Base-by-base conservation (phyloP, 1,284 basidiomycete species). In the Irpex lacteus region DNA sequence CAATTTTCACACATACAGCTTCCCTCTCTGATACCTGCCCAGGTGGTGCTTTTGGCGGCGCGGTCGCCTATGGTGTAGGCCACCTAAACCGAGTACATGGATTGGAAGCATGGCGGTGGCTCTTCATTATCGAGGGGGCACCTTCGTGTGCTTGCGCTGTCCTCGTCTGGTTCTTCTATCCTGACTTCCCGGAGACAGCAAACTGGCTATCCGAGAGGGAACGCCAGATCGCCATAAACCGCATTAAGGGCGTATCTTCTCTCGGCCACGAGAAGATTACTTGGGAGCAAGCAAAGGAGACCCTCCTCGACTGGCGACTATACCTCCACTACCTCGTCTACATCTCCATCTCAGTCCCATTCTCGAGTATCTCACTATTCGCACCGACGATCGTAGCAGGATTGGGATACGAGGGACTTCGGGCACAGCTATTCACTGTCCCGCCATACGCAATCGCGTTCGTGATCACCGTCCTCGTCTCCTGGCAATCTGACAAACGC, bases 351-450 rank as follows among this genome's bases (percentile, higher is more conserved):
- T 74, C 73, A 4, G 68, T 74, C 2, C 74, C 75, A 1, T 77
- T 78, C 60, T 72, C 73, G 9, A 75, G 72, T 61, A 67, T 78
- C 38, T 76, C 76, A 4, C 66, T 77, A 15, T 77, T 78, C 67
- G 54, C 74, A n/a, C 77, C 77, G 3, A 75, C 75, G 3, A 77
- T 78, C 65, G 71, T 74, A 40, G 70, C 74, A 32, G 76, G 73
- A 4, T 70, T 85, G 19, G 83, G 83, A 1, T 82, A 82, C 69
- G 74, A 74, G 18, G 74, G 76, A 0, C 77, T 83, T 7, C 66
- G 73, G 37, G 82, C 84, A 1, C 85, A 87, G 70, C 77, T 87
- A n/a, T 81, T 82, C 75, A 83, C 83, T 2, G 85, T 86, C 1
- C 85, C 85, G 21, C 82, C 83, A 15, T 85, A 81, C 59, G 78